Evolutionary conservation across 305 asterid genomes (phyloP).

Genomic region (Fraxinus floribunda): DNA sequence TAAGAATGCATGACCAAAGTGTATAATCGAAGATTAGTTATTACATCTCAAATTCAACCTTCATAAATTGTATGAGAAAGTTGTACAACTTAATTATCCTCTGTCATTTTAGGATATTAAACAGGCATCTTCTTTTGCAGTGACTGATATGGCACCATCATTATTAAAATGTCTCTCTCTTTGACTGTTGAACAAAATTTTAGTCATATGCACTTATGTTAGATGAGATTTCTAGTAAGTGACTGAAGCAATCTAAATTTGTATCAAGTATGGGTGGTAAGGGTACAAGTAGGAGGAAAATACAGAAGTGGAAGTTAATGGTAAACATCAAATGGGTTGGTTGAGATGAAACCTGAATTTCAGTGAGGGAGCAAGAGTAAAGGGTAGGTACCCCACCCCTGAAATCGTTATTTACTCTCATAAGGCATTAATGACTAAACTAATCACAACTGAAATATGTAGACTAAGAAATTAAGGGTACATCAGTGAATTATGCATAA

Average conservation of each 20-base stretch:
- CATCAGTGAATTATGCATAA: background rate
- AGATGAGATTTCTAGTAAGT: background rate
- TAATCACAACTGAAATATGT: background rate
- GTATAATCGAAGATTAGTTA: background rate
- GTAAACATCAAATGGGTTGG: background rate
- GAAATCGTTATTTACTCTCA: background rate
- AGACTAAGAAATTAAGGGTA: constrained; percentile 2
- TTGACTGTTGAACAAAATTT: background rate
- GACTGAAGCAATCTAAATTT: background rate
- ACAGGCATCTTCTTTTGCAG: background rate
- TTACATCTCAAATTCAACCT: background rate
- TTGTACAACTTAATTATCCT: background rate
- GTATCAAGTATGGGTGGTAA: background rate
- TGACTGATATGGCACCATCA: background rate
- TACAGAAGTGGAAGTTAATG: background rate
- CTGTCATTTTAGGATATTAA: background rate
- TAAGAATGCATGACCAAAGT: background rate
- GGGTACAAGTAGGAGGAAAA: background rate
- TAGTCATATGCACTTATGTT: background rate
- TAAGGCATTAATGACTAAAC: background rate
- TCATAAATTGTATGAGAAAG: background rate
- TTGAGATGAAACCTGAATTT: background rate
- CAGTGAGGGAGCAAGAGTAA: background rate
- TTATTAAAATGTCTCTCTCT: background rate
- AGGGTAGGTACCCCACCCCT: background rate